A percentile compares a stretch with the other conserved stretches of the same genome.
Evolutionary conservation across 352 stramenopile species (phyloP).

Genomic region (Stephanocyclus meneghinianus): DNA sequence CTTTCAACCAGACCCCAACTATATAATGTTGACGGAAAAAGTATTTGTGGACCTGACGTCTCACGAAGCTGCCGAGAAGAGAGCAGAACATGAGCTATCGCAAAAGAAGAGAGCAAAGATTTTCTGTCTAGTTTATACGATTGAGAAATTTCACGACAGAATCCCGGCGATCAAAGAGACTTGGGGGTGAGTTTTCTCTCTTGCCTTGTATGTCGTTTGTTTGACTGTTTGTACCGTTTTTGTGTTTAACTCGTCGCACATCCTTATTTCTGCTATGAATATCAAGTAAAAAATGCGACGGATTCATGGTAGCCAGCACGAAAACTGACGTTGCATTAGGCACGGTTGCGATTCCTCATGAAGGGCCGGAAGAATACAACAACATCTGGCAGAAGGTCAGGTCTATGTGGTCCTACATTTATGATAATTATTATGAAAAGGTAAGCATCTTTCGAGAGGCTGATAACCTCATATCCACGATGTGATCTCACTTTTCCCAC

Average conservation of each 20-base stretch:
- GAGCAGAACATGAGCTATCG: conserved; percentile 34
- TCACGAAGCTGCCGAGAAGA: conserved; percentile 55
- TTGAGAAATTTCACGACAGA: conserved; percentile 61
- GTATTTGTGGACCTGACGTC: conserved; percentile 72
- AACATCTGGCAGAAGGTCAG: conserved; percentile 89
- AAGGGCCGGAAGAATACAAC: conserved; percentile 84
- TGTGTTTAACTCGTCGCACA: not conserved
- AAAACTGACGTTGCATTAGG: conserved; percentile 71
- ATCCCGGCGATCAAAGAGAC: conserved; percentile 69
- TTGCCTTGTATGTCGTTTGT: not conserved
- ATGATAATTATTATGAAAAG: conserved; percentile 85
- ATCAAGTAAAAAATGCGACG: conserved; percentile 81
- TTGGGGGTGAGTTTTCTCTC: conserved; percentile 52
- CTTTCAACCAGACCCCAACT: conserved; percentile 62
- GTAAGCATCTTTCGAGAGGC: conserved; percentile 4
- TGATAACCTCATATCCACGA: not conserved
- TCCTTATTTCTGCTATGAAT: conserved; percentile 37
- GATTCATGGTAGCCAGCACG: conserved; percentile 81
- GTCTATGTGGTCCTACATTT: conserved; percentile 83
- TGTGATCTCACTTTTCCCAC: not conserved
- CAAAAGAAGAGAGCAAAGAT: conserved; percentile 66
- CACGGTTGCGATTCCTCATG: conserved; percentile 83
- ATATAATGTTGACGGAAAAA: conserved; percentile 73
- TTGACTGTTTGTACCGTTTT: not conserved
- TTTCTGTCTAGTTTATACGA: conserved; percentile 82